Conservation (phyloP, 2,329 filamentous ascomycete genomes). For the Pyrenophora tritici-repentis region DNA sequence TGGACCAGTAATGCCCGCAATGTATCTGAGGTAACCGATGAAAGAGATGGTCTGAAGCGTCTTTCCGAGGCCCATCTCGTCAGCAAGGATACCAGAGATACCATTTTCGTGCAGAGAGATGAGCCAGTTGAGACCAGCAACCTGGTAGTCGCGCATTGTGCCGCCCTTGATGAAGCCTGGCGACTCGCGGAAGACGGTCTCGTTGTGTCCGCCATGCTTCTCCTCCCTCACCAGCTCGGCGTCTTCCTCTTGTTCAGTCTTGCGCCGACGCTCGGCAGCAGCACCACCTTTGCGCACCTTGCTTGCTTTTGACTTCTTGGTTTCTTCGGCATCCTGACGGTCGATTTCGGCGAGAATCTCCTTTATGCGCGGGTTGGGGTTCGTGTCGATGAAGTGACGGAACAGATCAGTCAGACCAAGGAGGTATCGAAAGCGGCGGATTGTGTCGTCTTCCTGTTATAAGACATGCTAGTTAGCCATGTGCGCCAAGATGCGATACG, state of each 20-base stretch:
- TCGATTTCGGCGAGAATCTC: constrained; percentile 95
- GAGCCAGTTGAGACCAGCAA: constrained; percentile 95
- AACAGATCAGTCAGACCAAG: constrained; percentile 95
- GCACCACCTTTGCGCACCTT: constrained; percentile 83
- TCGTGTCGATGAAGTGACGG: constrained; percentile 98
- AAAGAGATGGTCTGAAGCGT: constrained; percentile 97
- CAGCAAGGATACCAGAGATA: constrained; percentile 95
- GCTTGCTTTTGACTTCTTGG: constrained; percentile 71
- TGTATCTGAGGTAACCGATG: constrained; percentile 88
- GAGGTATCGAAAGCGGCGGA: constrained; percentile 91
- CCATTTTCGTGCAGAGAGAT: constrained; percentile 98
- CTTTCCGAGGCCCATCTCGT: constrained; percentile 99
- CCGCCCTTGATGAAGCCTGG: constrained; percentile 84
- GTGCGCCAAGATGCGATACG: not conserved
- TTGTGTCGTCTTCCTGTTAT: constrained; percentile 85
- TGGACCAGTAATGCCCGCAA: constrained; percentile 86
- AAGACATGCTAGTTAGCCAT: constrained; percentile 14
- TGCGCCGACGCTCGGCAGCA: constrained; percentile 74
- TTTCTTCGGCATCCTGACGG: constrained; percentile 79
- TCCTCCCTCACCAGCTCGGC: constrained; percentile 86
- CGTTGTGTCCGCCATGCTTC: constrained; percentile 81
- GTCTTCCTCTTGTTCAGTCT: constrained; percentile 97
- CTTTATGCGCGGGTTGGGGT: constrained; percentile 91
- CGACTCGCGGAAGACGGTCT: constrained; percentile 86
- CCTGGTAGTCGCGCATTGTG: constrained; percentile 93